phyloP scores from a whole-genome alignment of 768 basidiomycete species.

The Lactarius hengduanensis region DNA sequence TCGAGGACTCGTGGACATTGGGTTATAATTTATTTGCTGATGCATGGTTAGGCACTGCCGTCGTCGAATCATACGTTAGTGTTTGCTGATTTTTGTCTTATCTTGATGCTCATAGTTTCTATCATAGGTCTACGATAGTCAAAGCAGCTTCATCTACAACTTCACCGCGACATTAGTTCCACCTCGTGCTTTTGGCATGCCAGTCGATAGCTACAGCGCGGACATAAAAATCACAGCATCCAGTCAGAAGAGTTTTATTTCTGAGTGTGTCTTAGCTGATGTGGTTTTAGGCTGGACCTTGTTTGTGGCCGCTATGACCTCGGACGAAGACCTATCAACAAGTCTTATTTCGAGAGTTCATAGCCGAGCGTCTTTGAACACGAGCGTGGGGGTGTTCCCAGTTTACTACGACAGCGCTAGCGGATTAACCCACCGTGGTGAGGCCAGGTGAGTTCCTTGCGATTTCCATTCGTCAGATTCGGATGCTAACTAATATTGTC shows the following conservation, averaged over 20 bases:
- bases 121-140: conserved; percentile 13
- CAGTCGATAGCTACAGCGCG: conserved; percentile 2
- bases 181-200: conserved; percentile 14
- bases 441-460: conserved; percentile 19
- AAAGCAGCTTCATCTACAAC: conserved; percentile 12
- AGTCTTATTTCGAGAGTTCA: conserved; percentile 19
- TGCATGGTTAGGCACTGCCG: conserved; percentile 50
- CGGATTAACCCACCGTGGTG: conserved; percentile 7
- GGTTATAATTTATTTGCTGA: conserved; percentile 65
- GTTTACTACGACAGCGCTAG: neutral
- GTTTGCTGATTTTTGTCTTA: neutral
- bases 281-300: conserved; percentile 10
- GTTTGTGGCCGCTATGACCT: conserved; percentile 20
- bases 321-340: neutral
- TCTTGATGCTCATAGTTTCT: neutral
- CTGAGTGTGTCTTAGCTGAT: neutral
- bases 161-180: neutral
- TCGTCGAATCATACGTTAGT: conserved; percentile 40
- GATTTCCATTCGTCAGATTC: neutral
- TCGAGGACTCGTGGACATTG: conserved; percentile 48
- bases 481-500: neutral
- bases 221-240: neutral
- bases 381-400: conserved; percentile 14
- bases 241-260: neutral
- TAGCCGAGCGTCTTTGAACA: conserved; percentile 14